A percentile compares a stretch with the other conserved stretches of the same genome.
These are phyloP conservation scores for Ophiosphaerella narmari DNA, from an alignment of 2,329 filamentous ascomycete species.

Conservation along the genomic window DNA sequence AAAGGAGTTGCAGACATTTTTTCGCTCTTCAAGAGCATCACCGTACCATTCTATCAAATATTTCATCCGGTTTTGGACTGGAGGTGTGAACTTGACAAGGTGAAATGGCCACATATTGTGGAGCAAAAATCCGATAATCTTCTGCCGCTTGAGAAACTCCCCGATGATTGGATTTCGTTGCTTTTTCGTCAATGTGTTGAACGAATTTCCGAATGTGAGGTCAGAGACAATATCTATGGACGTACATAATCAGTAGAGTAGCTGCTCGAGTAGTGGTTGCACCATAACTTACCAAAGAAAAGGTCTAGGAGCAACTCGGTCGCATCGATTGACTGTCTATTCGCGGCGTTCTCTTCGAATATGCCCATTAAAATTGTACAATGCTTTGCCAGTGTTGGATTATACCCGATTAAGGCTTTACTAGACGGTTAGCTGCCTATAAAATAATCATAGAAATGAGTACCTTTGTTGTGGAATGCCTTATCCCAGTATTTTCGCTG, in stretches of 20 bases:
- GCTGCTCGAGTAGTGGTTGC: too few relatives aligned
- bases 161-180: constrained; percentile 8
- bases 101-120: constrained; percentile 16
- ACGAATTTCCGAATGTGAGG: constrained; percentile 16
- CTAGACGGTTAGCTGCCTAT: background rate
- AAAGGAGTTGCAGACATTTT: constrained; percentile 3
- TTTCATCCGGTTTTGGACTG: constrained; percentile 1
- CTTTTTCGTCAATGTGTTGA: constrained; percentile 8
- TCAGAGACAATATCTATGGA: constrained; percentile 12
- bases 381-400: background rate
- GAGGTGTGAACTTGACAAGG: constrained; percentile 5
- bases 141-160: constrained; percentile 11
- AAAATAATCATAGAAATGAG: background rate
- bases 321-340: constrained; percentile 1
- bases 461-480: constrained; percentile 28
- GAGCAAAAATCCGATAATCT: constrained; percentile 8
- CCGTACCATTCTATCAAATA: constrained; percentile 13
- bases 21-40: constrained; percentile 9
- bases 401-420: constrained; percentile 1
- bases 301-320: constrained; percentile 15
- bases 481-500: constrained; percentile 35
- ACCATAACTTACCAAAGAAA: constrained; percentile 4
- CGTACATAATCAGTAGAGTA: too few relatives aligned
- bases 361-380: constrained; percentile 5
- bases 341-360: background rate